Evolutionary conservation across 345 rosid species (phyloP).

Genomic region (Camelina hispida): DNA sequence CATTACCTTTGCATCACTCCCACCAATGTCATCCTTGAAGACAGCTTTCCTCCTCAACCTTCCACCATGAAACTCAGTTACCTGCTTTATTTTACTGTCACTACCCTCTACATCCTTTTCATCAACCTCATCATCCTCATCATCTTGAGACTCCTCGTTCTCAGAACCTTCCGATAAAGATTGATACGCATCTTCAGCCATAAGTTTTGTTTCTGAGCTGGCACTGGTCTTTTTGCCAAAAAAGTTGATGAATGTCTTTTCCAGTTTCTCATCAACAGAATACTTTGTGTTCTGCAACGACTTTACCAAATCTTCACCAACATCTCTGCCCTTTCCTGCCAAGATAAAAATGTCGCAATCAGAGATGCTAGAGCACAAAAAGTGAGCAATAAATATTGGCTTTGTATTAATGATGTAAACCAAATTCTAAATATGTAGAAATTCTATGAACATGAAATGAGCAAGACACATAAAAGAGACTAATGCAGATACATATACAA

Average conservation of each 20-base stretch:
- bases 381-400: background rate
- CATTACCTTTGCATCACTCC: conserved; percentile 52
- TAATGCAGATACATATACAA: conserved; percentile 8
- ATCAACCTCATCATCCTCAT: conserved; percentile 43
- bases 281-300: conserved; percentile 83
- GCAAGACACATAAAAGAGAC: conserved; percentile 7
- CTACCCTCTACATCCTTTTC: conserved; percentile 44
- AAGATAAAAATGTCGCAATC: conserved; percentile 31
- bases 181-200: conserved; percentile 45
- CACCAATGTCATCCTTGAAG: no score
- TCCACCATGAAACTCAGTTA: conserved; percentile 68
- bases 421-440: background rate
- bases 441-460: conserved; percentile 9
- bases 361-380: conserved; percentile 22
- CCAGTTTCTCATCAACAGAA: conserved; percentile 85
- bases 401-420: conserved; percentile 30
- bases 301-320: conserved; percentile 82
- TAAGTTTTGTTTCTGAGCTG: conserved; percentile 45
- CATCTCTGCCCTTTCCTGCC: conserved; percentile 75
- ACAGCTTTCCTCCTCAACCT: conserved; percentile 84
- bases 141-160: conserved; percentile 44
- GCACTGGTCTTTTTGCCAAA: conserved; percentile 56
- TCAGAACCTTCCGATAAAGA: conserved; percentile 40
- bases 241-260: conserved; percentile 71
- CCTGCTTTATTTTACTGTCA: conserved; percentile 47